These are phyloP conservation scores for Ambrosia hybrid DNA, from an alignment of 140 eudicot genomes.

Conservation along the genomic window DNA sequence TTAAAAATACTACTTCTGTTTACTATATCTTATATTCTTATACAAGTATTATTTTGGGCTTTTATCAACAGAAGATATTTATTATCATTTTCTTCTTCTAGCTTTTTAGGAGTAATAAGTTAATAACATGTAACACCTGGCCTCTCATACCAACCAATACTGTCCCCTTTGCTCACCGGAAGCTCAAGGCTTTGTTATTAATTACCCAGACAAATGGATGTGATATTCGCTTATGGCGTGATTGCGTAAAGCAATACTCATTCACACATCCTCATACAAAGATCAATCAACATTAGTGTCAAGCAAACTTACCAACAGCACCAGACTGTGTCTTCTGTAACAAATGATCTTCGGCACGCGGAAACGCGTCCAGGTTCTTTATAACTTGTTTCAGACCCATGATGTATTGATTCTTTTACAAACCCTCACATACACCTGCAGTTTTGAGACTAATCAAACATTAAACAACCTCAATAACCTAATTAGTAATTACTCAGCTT, in stretches of 20 bases:
- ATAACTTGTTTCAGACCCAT: constrained; percentile 89
- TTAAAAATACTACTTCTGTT: constrained; percentile 1
- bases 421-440: constrained; percentile 21
- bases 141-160: not conserved
- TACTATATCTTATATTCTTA: not conserved
- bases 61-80: constrained; percentile 1
- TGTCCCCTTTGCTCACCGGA: not conserved
- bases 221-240: no score
- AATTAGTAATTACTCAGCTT: not conserved
- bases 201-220: not conserved
- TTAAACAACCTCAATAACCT: not conserved
- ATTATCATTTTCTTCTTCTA: not conserved
- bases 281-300: constrained; percentile 12
- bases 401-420: constrained; percentile 1
- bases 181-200: not conserved
- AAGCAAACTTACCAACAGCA: constrained; percentile 54
- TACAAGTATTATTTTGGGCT: constrained; percentile 2
- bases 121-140: not conserved
- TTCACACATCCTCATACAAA: constrained; percentile 12
- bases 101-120: not conserved
- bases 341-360: constrained; percentile 92
- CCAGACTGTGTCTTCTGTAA: constrained; percentile 87
- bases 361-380: constrained; percentile 83
- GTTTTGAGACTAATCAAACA: not conserved
- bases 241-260: constrained; percentile 10